A percentile compares a stretch with the other conserved stretches of the same genome.
Conservation (phyloP, 2,329 filamentous ascomycete genomes). For the Epichloe uncinata region DNA sequence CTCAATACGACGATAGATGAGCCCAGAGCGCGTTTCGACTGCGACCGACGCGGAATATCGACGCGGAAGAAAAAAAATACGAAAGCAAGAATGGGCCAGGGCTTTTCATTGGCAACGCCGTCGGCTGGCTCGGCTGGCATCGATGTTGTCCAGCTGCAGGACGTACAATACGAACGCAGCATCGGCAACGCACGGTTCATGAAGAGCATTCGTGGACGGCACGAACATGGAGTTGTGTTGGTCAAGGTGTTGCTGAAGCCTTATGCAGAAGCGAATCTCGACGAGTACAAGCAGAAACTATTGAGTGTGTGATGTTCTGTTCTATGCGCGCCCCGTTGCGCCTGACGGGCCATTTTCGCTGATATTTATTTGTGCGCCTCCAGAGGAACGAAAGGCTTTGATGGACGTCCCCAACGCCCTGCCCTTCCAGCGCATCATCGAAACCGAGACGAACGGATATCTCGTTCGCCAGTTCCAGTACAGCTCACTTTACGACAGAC, state of each 20-base stretch:
- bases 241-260: slow-evolving; percentile 94
- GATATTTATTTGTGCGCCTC: not conserved
- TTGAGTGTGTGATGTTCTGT: slow-evolving; percentile 39
- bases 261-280: slow-evolving; percentile 67
- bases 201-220: slow-evolving; percentile 85
- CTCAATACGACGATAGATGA: not conserved
- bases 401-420: slow-evolving; percentile 82
- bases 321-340: not conserved
- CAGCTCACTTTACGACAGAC: slow-evolving; percentile 90
- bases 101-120: slow-evolving; percentile 84
- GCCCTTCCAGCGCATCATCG: slow-evolving; percentile 77
- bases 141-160: slow-evolving; percentile 81
- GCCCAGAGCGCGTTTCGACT: not conserved
- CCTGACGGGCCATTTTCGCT: too few species aligned
- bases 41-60: not conserved
- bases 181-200: slow-evolving; percentile 89
- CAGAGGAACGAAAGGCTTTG: slow-evolving; percentile 68
- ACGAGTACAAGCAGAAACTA: slow-evolving; percentile 64
- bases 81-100: slow-evolving; percentile 66
- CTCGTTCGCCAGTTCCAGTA: slow-evolving; percentile 91
- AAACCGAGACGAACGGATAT: slow-evolving; percentile 84
- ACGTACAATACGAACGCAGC: slow-evolving; percentile 83
- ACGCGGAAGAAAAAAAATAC: not conserved
- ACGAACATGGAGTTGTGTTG: slow-evolving; percentile 81
- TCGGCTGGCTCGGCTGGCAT: slow-evolving; percentile 87